phyloP scores from a whole-genome alignment of 139 green algal genomes.

The Micractinium sp. region DNA sequence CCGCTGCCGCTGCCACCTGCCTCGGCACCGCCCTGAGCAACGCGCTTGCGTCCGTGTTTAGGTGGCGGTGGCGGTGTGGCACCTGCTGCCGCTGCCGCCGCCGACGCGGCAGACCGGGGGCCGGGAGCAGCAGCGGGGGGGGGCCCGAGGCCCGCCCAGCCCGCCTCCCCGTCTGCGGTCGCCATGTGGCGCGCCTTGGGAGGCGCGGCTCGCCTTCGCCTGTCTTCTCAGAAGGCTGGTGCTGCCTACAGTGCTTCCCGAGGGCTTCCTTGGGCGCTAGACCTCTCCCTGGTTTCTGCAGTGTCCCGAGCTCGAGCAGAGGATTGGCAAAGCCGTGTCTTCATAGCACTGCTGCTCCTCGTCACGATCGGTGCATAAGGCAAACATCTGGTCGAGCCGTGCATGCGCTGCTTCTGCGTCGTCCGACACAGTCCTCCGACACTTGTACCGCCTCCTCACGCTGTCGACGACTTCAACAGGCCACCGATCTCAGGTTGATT shows the following conservation, averaged over 20 bases:
- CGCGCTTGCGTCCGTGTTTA: not conserved
- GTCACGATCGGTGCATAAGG: too few species aligned
- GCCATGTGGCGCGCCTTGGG: not conserved
- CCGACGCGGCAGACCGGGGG: not conserved
- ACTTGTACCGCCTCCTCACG: too few species aligned
- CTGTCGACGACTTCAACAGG: too few species aligned
- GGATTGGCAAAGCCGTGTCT: too few species aligned
- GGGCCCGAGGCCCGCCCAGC: too few species aligned
- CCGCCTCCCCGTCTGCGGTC: not conserved
- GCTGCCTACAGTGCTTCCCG: too few species aligned
- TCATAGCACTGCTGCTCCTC: too few species aligned
- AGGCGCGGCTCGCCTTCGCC: not conserved
- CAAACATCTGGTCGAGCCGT: too few species aligned
- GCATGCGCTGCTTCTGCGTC: too few species aligned
- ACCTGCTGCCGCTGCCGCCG: not conserved
- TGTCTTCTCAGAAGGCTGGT: too few species aligned
- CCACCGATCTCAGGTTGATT: too few species aligned
- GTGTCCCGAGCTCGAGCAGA: not conserved
- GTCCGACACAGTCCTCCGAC: too few species aligned
- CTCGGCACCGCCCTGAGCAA: not conserved
- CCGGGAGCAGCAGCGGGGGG: not conserved
- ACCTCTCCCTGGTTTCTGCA: not conserved
- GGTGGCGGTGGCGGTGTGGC: not conserved
- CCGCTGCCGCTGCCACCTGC: not conserved
- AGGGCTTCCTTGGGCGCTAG: not conserved